These are phyloP conservation scores for Sporopachydermia lactativora DNA, from an alignment of 805 yeast genomes.

Conservation along the genomic window DNA sequence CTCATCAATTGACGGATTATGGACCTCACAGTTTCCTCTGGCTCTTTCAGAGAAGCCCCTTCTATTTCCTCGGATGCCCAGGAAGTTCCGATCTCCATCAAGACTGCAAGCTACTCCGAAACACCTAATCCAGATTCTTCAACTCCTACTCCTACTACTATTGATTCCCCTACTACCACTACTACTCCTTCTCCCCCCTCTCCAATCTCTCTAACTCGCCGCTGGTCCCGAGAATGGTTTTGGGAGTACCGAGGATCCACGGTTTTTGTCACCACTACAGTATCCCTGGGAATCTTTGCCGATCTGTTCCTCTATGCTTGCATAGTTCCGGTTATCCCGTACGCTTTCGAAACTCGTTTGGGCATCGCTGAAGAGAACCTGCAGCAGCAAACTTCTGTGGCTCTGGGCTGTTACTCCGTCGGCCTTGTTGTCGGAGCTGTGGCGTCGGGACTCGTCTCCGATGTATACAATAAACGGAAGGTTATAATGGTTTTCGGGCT, in stretches of 20 bases:
- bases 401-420: conserved; percentile 19
- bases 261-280: conserved; percentile 14
- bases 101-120: too few species aligned
- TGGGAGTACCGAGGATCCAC: not conserved
- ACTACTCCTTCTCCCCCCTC: too few species aligned
- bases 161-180: too few species aligned
- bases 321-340: conserved; percentile 21
- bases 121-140: too few species aligned
- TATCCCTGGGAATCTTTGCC: conserved; percentile 19
- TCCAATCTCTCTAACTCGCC: too few species aligned
- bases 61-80: too few species aligned
- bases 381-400: conserved; percentile 15
- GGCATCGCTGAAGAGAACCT: conserved; percentile 14
- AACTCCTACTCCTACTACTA: too few species aligned
- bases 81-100: too few species aligned
- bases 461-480: conserved; percentile 12
- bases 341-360: conserved; percentile 15
- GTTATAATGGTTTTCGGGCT: conserved; percentile 18
- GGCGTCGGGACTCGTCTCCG: conserved; percentile 17
- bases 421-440: conserved; percentile 19
- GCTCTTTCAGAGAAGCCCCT: too few species aligned
- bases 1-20: too few species aligned
- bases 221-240: not conserved
- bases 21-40: too few species aligned
- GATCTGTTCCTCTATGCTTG: conserved; percentile 19